Evolutionary conservation across 768 basidiomycete species (phyloP), one percentile per base, ranked within the genome.

Genomic region (Termitomyces sp.): DNA sequence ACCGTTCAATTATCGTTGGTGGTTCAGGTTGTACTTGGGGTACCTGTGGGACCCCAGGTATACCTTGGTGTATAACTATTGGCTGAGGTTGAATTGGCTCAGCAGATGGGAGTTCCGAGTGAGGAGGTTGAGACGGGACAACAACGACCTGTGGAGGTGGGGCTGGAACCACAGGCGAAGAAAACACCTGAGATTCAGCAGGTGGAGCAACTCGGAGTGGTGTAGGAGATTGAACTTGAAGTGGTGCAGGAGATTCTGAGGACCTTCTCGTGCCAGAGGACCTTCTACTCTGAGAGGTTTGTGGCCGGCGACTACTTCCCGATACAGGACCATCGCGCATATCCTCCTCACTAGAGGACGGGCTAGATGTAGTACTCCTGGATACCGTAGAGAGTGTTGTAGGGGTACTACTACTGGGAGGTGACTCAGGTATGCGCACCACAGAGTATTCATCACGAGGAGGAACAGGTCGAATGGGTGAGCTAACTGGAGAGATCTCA

Each of bases 181-280:
- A 63, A 19, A 61, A 56, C 47, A 48, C 58, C 7, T 59, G 64
- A n/a, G n/a, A n/a, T n/a, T n/a, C n/a, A n/a, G n/a, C 30, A 14
- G n/a, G 5, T 12, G n/a, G 5, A n/a, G 50, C 23, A 21, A 53
- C 33, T 26, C 26, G 41, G 4, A 50, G 17, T 15, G 42, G 57
- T 37, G 51, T 6, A 44, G 55, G 37, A 15, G 43, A 33, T 28
- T 44, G 37, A 17, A 38, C 37, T 6, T 17, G 37, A 5, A 38
- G 37, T 38, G 15, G 37, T 38, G 15, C 37, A 38, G 37, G 15
- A 5, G 37, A 38, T 38, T 17, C 30, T 52, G 53, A 45, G 46
- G 57, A 35, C 30, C 54, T 49, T 14, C 54, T 33, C 33, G 54
- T 54, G 19, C 14, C 28, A 30, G 59, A 31, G 2, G 50, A 35